Conservation (phyloP, 2,329 filamentous ascomycete genomes). For the Penicillium sp. region DNA sequence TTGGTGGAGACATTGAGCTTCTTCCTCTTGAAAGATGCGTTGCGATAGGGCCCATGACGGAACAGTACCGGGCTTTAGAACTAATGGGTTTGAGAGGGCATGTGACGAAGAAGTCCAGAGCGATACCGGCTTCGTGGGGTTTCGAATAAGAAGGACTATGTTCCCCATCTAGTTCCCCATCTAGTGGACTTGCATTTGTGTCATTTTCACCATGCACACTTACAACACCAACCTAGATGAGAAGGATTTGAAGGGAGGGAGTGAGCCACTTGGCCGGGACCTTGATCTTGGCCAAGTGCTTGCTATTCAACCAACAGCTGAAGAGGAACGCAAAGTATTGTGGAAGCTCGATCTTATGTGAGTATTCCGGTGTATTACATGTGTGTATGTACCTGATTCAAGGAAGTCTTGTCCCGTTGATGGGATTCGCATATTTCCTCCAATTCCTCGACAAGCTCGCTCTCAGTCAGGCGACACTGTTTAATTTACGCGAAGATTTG, state of each 20-base stretch:
- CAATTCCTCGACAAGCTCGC: constrained; percentile 18
- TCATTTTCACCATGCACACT: neutral
- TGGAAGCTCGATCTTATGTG: constrained; percentile 16
- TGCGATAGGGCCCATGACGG: constrained; percentile 8
- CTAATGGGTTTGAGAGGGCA: constrained; percentile 13
- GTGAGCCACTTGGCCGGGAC: constrained; percentile 4
- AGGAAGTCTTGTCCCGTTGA: constrained; percentile 12
- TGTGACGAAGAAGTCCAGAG: neutral
- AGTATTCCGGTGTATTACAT: neutral
- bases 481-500: constrained; percentile 15
- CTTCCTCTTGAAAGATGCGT: neutral
- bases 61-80: constrained; percentile 7
- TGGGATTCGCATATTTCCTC: constrained; percentile 16
- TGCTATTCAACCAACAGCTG: constrained; percentile 9
- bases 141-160: neutral
- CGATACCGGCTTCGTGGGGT: neutral
- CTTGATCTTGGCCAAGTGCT: constrained; percentile 18
- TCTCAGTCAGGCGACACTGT: constrained; percentile 15
- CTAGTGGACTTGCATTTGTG: neutral
- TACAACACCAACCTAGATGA: constrained; percentile 1
- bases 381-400: neutral
- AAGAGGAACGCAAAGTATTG: constrained; percentile 12
- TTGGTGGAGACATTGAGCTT: neutral
- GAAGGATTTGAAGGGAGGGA: constrained; percentile 8
- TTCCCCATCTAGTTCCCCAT: neutral